Evolutionary conservation across 2,329 filamentous ascomycete species (phyloP).

Genomic region (Aspergillus quadrilineatus): DNA sequence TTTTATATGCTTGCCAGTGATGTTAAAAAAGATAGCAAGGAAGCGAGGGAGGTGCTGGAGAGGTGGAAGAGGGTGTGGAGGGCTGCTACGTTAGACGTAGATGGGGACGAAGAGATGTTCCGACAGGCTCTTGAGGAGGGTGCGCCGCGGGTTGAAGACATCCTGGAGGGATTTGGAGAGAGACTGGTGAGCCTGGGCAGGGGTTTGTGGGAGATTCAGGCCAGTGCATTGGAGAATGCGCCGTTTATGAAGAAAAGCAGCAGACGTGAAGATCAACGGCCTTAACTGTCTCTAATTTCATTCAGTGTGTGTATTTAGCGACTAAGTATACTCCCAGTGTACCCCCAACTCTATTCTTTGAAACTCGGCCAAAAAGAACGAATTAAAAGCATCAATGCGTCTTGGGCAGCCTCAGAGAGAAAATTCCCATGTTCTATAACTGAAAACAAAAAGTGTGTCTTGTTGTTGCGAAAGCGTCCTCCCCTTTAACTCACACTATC

Average conservation of each 20-base stretch:
- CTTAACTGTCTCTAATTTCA: too few relatives aligned
- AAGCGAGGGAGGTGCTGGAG: constrained; percentile 38
- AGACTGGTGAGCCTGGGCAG: constrained; percentile 32
- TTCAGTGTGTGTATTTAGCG: too few relatives aligned
- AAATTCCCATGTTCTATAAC: too few relatives aligned
- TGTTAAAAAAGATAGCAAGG: constrained; percentile 34
- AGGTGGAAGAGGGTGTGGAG: constrained; percentile 32
- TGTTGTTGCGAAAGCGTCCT: too few relatives aligned
- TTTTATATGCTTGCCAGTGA: constrained; percentile 55
- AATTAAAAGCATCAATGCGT: too few relatives aligned
- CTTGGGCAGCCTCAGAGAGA: too few relatives aligned
- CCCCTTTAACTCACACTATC: too few relatives aligned
- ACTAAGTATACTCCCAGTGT: too few relatives aligned
- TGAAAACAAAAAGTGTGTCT: too few relatives aligned
- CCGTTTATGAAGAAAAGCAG: constrained; percentile 5
- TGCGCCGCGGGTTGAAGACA: constrained; percentile 19
- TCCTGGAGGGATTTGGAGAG: constrained; percentile 40
- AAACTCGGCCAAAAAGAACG: too few relatives aligned
- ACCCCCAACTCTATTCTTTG: too few relatives aligned
- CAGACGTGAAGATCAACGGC: too few relatives aligned
- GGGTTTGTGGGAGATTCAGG: constrained; percentile 33
- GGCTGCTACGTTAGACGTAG: constrained; percentile 37
- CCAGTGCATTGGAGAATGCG: constrained; percentile 12
- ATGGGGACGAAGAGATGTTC: constrained; percentile 6
- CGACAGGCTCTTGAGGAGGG: not conserved